Evolutionary conservation across 148 eudicot genomes (phyloP).

Genomic region (Silene conica): DNA sequence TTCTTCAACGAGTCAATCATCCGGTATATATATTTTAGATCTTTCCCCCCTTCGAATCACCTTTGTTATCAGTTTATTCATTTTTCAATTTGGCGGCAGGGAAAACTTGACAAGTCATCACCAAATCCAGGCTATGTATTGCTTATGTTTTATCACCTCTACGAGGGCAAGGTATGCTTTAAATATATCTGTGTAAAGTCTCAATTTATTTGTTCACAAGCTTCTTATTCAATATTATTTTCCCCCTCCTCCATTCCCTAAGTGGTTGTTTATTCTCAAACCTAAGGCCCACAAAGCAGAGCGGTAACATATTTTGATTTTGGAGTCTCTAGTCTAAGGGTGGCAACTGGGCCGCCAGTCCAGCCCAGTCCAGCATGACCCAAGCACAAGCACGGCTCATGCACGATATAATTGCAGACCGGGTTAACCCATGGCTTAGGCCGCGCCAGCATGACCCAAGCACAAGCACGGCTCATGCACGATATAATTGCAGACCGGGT

Average conservation of each 20-base stretch:
- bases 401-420: too few relatives aligned
- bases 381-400: too few relatives aligned
- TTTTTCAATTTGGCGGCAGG: conserved; percentile 37
- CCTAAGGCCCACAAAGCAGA: background rate
- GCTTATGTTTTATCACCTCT: conserved; percentile 87
- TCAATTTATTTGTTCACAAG: background rate
- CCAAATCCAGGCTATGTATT: conserved; percentile 85
- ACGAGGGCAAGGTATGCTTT: conserved; percentile 75
- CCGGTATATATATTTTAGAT: conserved; percentile 45
- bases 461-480: too few relatives aligned
- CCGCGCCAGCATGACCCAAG: too few relatives aligned
- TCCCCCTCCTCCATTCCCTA: background rate
- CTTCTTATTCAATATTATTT: too few relatives aligned
- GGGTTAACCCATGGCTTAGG: too few relatives aligned
- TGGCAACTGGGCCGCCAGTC: too few relatives aligned
- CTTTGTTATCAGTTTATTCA: background rate
- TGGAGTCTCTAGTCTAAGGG: background rate
- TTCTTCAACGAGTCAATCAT: conserved; percentile 82
- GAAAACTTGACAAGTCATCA: conserved; percentile 84
- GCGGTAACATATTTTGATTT: background rate
- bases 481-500: too few relatives aligned
- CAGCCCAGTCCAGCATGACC: too few relatives aligned
- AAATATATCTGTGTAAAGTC: background rate
- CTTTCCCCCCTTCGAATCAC: background rate
- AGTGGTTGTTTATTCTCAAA: background rate